Evolutionary conservation across 805 yeast species (phyloP).

Genomic region (Schwanniomyces yamadae): DNA sequence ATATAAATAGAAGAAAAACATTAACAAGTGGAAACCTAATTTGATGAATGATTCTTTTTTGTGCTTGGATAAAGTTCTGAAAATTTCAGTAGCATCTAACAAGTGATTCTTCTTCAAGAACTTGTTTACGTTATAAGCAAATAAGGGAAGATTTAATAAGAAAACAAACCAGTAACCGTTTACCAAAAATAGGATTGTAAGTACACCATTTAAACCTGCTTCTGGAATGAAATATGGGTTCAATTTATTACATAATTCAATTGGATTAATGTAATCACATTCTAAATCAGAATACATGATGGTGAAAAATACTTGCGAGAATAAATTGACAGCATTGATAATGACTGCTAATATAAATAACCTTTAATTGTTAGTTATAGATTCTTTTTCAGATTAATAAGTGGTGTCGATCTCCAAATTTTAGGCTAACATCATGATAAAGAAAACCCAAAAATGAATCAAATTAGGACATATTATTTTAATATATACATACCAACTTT

Average conservation of each 20-base stretch:
- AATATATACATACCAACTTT: constrained; percentile 43
- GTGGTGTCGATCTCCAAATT: constrained; percentile 8
- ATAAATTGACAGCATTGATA: constrained; percentile 82
- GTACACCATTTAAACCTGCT: constrained; percentile 74
- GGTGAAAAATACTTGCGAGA: constrained; percentile 91
- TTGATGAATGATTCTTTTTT: constrained; percentile 90
- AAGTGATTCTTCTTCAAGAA: constrained; percentile 76
- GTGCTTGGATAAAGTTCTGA: constrained; percentile 88
- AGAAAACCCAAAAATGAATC: constrained; percentile 1
- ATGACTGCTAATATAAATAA: constrained; percentile 76
- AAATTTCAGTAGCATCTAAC: constrained; percentile 96
- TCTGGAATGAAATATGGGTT: constrained; percentile 90
- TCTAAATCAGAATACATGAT: constrained; percentile 94
- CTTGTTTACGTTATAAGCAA: constrained; percentile 81
- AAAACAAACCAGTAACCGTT: constrained; percentile 93
- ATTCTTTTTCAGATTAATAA: too few relatives aligned
- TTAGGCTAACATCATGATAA: constrained; percentile 24
- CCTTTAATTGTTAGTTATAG: constrained; percentile 24
- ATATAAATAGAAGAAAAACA: constrained; percentile 95
- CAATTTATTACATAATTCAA: constrained; percentile 90
- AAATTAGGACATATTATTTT: background rate
- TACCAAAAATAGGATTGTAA: constrained; percentile 68
- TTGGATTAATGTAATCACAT: constrained; percentile 95
- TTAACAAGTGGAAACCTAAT: constrained; percentile 82
- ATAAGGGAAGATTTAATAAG: constrained; percentile 75